Evolutionary conservation across 805 yeast species (phyloP).

Genomic region (Metschnikowia santaceciliae): DNA sequence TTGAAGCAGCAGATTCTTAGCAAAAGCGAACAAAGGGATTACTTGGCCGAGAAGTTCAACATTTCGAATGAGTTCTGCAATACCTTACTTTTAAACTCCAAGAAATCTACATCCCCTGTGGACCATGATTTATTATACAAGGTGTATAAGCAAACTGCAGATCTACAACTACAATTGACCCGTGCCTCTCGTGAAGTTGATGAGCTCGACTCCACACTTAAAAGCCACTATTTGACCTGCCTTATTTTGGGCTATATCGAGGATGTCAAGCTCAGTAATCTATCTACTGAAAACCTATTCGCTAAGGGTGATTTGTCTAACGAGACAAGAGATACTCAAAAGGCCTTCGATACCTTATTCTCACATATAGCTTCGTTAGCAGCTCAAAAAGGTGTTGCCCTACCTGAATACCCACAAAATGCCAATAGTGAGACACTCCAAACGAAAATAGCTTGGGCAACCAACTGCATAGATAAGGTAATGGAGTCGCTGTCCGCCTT

Average conservation of each 20-base stretch:
- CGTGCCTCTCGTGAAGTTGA: conserved; percentile 27
- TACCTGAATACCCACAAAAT: conserved; percentile 27
- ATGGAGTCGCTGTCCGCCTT: conserved; percentile 6
- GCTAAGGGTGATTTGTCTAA: background rate
- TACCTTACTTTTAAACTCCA: conserved; percentile 20
- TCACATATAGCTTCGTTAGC: conserved; percentile 46
- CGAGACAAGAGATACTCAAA: conserved; percentile 1
- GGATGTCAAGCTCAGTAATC: conserved; percentile 28
- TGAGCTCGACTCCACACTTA: conserved; percentile 23
- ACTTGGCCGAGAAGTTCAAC: conserved; percentile 27
- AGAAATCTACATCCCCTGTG: conserved; percentile 18
- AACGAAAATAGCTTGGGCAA: conserved; percentile 33
- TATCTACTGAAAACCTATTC: conserved; percentile 7
- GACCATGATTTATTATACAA: conserved; percentile 29
- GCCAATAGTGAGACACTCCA: conserved; percentile 20
- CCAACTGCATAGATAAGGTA: conserved; percentile 37
- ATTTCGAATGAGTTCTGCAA: conserved; percentile 33
- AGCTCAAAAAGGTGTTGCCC: conserved; percentile 36
- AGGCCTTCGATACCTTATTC: conserved; percentile 41
- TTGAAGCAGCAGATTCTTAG: conserved; percentile 29
- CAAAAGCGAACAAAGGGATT: conserved; percentile 28
- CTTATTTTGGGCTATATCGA: conserved; percentile 47
- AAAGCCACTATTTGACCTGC: conserved; percentile 42
- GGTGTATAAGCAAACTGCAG: conserved; percentile 29
- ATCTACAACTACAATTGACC: conserved; percentile 29